Evolutionary conservation across 2,329 filamentous ascomycete genomes (phyloP).

Genomic region (Scorias spongiosa): DNA sequence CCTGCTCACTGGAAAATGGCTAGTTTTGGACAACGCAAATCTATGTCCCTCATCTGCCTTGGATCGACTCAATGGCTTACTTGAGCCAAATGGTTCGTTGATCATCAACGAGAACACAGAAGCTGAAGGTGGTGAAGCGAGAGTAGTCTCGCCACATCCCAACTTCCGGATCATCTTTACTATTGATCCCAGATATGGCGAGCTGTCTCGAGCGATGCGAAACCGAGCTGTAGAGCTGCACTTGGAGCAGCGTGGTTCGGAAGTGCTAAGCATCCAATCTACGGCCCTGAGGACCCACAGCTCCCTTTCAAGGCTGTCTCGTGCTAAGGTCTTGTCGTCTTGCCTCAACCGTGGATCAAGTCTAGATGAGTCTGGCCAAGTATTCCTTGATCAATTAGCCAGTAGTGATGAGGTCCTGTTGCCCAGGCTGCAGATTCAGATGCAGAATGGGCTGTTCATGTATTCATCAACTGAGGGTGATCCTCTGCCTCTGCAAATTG

Average conservation of each 20-base stretch:
- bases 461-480: not conserved
- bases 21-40: constrained; percentile 94
- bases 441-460: not conserved
- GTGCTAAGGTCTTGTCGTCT: not conserved
- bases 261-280: not conserved
- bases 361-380: not conserved
- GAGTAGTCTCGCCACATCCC: constrained; percentile 65
- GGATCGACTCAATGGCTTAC: constrained; percentile 82
- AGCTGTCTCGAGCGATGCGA: constrained; percentile 89
- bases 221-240: constrained; percentile 88
- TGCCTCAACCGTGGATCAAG: not conserved
- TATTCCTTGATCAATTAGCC: not conserved
- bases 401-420: not conserved
- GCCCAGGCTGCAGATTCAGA: not conserved
- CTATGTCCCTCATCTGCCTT: constrained; percentile 89
- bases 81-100: constrained; percentile 76
- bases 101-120: constrained; percentile 89
- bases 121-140: constrained; percentile 56
- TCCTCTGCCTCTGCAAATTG: not conserved
- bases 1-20: constrained; percentile 72
- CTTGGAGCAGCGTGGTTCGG: constrained; percentile 27
- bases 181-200: constrained; percentile 80
- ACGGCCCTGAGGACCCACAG: not conserved
- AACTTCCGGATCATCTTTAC: constrained; percentile 89
- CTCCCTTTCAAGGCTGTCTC: not conserved